phyloP scores from a whole-genome alignment of 2,329 filamentous ascomycete species.

The Graphilbum sp. region DNA sequence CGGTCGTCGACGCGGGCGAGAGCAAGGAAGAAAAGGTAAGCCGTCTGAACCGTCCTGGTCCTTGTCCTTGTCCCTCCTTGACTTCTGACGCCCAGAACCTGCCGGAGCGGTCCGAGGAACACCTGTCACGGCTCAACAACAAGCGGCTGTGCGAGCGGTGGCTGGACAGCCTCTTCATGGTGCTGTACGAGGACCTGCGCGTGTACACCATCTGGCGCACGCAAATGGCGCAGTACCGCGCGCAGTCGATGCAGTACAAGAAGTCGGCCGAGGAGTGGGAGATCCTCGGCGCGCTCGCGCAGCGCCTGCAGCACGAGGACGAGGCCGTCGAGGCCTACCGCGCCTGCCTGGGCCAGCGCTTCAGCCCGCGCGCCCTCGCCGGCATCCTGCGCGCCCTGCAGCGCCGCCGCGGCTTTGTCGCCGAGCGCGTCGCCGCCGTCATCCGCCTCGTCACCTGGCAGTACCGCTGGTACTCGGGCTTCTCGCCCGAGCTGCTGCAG shows the following conservation, averaged over 20 bases:
- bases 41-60: too few relatives aligned
- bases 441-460: constrained; percentile 95
- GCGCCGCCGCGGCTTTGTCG: too few relatives aligned
- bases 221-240: constrained; percentile 88
- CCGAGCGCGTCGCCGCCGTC: constrained; percentile 67
- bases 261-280: constrained; percentile 98
- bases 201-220: constrained; percentile 99
- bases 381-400: constrained; percentile 73
- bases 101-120: constrained; percentile 40
- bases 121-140: constrained; percentile 85
- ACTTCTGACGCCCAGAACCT: not conserved
- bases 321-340: constrained; percentile 91
- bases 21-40: constrained; percentile 43
- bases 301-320: constrained; percentile 79
- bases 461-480: constrained; percentile 98
- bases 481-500: constrained; percentile 79
- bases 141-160: constrained; percentile 94
- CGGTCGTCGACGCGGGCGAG: constrained; percentile 60
- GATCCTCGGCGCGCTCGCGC: constrained; percentile 82
- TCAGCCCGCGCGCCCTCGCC: constrained; percentile 81
- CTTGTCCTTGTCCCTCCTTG: not conserved
- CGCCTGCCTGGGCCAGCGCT: constrained; percentile 70
- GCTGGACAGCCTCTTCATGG: constrained; percentile 98
- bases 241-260: constrained; percentile 88
- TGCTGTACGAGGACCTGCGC: constrained; percentile 90